These are phyloP conservation scores for Ceratobasidium sp. DNA, from an alignment of 1,284 basidiomycete genomes.

Conservation along the genomic window DNA sequence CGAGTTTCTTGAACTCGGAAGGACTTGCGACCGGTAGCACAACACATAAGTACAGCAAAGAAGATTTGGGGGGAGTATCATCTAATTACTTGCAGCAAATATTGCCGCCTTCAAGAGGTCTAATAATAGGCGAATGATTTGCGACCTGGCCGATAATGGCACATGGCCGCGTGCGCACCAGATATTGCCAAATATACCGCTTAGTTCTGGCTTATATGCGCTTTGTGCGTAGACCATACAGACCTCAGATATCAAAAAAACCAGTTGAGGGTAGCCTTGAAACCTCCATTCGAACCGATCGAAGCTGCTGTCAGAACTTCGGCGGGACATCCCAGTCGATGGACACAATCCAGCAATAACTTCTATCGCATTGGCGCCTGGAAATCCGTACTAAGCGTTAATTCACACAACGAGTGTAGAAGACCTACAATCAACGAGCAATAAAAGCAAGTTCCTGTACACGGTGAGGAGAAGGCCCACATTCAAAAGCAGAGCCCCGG, in stretches of 20 bases:
- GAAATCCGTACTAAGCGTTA: too few species aligned
- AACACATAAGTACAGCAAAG: neutral
- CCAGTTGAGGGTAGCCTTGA: neutral
- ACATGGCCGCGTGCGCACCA: neutral
- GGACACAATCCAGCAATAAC: neutral
- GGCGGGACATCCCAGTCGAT: neutral
- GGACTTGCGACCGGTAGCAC: neutral
- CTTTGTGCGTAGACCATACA: neutral
- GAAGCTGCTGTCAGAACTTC: neutral
- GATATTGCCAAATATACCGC: neutral
- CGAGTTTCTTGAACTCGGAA: neutral
- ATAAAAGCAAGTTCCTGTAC: too few species aligned
- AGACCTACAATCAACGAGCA: too few species aligned
- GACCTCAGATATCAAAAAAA: neutral
- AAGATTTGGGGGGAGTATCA: neutral
- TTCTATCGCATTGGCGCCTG: neutral
- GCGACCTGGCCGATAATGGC: neutral
- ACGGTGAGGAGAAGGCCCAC: conserved; percentile 1
- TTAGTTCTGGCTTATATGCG: neutral
- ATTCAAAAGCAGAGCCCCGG: conserved; percentile 14
- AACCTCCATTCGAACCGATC: neutral
- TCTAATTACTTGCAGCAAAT: neutral
- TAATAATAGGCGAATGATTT: neutral
- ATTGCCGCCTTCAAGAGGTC: neutral
- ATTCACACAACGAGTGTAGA: too few species aligned